These are phyloP conservation scores for Achlya hypogyna DNA, from an alignment of 352 stramenopile genomes.

Conservation along the genomic window DNA sequence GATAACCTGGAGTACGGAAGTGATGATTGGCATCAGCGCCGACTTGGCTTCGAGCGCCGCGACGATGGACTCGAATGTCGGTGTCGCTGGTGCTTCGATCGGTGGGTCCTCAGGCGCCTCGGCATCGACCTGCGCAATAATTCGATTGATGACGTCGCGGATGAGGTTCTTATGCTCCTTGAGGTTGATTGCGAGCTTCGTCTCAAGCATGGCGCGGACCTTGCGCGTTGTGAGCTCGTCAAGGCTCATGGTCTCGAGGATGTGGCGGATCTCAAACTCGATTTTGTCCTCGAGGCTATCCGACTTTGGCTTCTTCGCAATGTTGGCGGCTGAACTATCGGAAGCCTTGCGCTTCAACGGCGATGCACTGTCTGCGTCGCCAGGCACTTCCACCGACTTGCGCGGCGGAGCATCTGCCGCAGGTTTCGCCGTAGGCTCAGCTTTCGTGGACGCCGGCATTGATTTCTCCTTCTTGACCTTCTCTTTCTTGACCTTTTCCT, in stretches of 20 bases:
- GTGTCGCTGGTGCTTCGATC: too few species aligned
- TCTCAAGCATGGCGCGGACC: conserved; percentile 60
- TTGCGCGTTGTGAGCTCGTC: conserved; percentile 81
- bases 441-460: too few species aligned
- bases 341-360: background rate
- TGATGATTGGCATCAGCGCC: too few species aligned
- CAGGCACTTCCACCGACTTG: conserved; percentile 8
- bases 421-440: conserved; percentile 17
- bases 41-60: too few species aligned
- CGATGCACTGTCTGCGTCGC: background rate
- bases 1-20: too few species aligned
- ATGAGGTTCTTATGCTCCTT: conserved; percentile 66
- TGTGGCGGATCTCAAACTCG: conserved; percentile 73
- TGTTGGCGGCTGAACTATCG: background rate
- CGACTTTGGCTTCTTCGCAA: background rate
- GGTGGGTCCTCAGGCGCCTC: conserved; percentile 19
- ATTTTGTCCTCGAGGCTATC: conserved; percentile 39
- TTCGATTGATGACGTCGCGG: conserved; percentile 58
- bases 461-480: conserved; percentile 30
- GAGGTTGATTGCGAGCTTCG: conserved; percentile 59
- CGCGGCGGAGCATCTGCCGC: too few species aligned
- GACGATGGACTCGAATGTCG: too few species aligned
- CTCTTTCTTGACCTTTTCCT: conserved; percentile 22
- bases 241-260: conserved; percentile 64
- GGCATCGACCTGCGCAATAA: conserved; percentile 68